Evolutionary conservation across 257 asterid genomes (phyloP), one percentile per base, ranked within the genome.

Genomic region (Rauvolfia tetraphylla): DNA sequence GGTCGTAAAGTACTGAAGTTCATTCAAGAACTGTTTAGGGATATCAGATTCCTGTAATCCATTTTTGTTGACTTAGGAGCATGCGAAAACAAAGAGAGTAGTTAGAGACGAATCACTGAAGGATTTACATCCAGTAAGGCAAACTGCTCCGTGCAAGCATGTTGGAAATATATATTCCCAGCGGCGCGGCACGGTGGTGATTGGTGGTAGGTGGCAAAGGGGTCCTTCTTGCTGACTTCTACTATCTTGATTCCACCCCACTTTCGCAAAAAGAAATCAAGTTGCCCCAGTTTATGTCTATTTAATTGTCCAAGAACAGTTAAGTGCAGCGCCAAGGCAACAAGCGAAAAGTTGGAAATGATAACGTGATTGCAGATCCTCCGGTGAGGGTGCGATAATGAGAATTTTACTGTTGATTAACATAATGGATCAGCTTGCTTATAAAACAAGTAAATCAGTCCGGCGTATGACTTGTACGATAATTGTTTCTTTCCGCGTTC

Each of bases 41-140:
- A 27, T 17, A 61, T 41, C 20, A 63, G n/a, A 73, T 58, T 81
- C 49, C 46, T 15, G 29, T 46, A 72, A 73, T 77, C 83, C 75
- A 81, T n/a, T 71, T 25, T 7, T 68, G 74, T 89, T 89, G 93
- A 89, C 94, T 90, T 85, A 3, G 59, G 77, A 62, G 89, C 89
- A 86, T 83, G 78, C 72, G 71, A 86, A 73, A 78, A 83, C 92
- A 87, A 88, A 71, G 68, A 66, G 68, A 87, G 91, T 85, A 71
- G 91, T 87, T 88, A 73, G 79, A 42, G 66, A 68, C 23, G 36
- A 54, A 58, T 71, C 36, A 12, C 18, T 41, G 62, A 74, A 33
- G 13, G 20, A 23, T 31, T 31, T 44, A 22, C 66, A 59, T 59
- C 46, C 8, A 33, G 7, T 18, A 29, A 27, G 39, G 44, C 62